phyloP scores from a whole-genome alignment of 345 rosid species.

The Physaria fendleri region DNA sequence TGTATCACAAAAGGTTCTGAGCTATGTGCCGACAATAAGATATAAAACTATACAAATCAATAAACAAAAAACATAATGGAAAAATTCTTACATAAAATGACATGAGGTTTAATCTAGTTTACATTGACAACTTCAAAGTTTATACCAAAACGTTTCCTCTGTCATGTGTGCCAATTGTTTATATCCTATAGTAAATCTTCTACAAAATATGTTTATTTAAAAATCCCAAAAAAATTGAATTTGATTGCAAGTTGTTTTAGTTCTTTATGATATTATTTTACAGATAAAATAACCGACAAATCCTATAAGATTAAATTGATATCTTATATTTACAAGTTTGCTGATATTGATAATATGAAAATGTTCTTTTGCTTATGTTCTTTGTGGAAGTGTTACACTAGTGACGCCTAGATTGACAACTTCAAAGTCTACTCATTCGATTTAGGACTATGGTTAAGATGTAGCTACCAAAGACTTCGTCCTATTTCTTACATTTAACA shows the following conservation, averaged over 20 bases:
- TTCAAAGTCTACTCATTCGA: conserved; percentile 10
- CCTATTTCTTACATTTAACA: conserved; percentile 6
- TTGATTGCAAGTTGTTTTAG: neutral
- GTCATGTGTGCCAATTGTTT: conserved; percentile 13
- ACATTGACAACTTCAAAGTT: conserved; percentile 19
- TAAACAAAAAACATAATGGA: conserved; percentile 1
- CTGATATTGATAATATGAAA: neutral
- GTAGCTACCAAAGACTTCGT: conserved; percentile 19
- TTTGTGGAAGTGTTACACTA: neutral
- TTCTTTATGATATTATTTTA: neutral
- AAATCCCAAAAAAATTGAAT: neutral
- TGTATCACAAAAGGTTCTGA: neutral
- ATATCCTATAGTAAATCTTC: neutral
- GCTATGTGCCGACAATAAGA: neutral
- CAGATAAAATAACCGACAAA: neutral
- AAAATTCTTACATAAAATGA: no score
- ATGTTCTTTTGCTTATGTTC: conserved; percentile 1
- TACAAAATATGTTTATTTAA: neutral
- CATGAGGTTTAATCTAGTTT: no score
- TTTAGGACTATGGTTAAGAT: neutral
- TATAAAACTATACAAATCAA: neutral
- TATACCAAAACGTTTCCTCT: conserved; percentile 11
- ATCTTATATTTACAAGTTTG: neutral
- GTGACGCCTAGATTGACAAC: conserved; percentile 15
- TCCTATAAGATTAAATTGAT: neutral